A percentile compares a stretch with the other conserved stretches of the same genome.
These are phyloP conservation scores for Fusarium avenaceum DNA, from an alignment of 2,329 filamentous ascomycete genomes.

Conservation along the genomic window DNA sequence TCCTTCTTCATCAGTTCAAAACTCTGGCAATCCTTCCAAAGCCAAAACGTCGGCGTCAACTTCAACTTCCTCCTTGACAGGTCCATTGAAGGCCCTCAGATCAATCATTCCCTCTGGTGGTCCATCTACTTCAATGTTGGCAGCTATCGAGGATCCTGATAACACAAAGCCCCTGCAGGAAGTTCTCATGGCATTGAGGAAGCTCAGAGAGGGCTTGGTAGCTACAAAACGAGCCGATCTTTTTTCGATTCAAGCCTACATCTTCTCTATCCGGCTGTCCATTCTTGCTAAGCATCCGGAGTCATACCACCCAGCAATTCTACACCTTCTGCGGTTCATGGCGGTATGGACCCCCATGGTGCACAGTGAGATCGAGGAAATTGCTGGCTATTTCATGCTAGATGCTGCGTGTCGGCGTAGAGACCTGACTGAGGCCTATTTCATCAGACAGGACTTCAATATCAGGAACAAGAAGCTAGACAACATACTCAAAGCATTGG, in stretches of 20 bases:
- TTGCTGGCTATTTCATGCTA: constrained; percentile 83
- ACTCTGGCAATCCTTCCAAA: background rate
- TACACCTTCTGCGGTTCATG: constrained; percentile 80
- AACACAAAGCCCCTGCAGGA: constrained; percentile 76
- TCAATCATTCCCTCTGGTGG: constrained; percentile 29
- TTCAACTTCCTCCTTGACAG: constrained; percentile 21
- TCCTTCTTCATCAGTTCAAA: background rate
- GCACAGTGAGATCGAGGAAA: constrained; percentile 80
- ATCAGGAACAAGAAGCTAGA: constrained; percentile 78
- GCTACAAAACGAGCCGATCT: constrained; percentile 80
- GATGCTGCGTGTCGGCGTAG: constrained; percentile 89
- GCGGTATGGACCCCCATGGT: constrained; percentile 78
- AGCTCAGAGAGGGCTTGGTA: constrained; percentile 90
- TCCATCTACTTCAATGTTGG: constrained; percentile 31
- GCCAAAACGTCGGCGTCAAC: constrained; percentile 3
- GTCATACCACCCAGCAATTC: constrained; percentile 89
- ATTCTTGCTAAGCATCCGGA: constrained; percentile 86
- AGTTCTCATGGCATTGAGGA: constrained; percentile 87
- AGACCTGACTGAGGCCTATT: constrained; percentile 80
- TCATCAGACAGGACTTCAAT: constrained; percentile 70
- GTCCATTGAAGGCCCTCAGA: constrained; percentile 21
- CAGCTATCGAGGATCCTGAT: constrained; percentile 44
- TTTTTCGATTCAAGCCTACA: constrained; percentile 90
- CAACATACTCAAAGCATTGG: constrained; percentile 75
- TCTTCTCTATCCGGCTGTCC: constrained; percentile 89